Percentiles rank a stretch among this genome's conserved stretches.
phyloP scores from a whole-genome alignment of 2,329 filamentous ascomycete genomes.

The Chalara sp. region DNA sequence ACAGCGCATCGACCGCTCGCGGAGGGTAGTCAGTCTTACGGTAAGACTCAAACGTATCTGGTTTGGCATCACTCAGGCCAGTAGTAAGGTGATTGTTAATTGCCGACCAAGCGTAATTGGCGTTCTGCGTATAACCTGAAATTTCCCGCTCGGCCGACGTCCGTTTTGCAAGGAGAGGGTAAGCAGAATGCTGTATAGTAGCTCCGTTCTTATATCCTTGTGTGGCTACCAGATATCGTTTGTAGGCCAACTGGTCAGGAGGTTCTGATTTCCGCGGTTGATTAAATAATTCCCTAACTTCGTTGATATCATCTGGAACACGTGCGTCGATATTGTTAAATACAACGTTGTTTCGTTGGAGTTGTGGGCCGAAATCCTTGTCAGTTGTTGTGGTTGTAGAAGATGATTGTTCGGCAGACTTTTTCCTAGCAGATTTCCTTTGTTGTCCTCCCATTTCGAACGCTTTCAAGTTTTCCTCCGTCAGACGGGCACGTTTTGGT shows the following conservation, averaged over 20 bases:
- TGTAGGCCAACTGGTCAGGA: constrained; percentile 5
- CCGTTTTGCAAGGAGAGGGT: constrained; percentile 2
- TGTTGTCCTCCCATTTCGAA: constrained; percentile 10
- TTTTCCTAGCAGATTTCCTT: constrained; percentile 1
- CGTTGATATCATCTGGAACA: constrained; percentile 5
- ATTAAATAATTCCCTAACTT: constrained; percentile 6
- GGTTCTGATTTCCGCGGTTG: constrained; percentile 2
- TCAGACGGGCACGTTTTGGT: constrained; percentile 12
- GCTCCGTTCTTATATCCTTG: not conserved
- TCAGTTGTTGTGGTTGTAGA: not conserved
- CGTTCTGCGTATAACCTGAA: constrained; percentile 12
- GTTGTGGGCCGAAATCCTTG: constrained; percentile 8
- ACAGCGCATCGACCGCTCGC: constrained; percentile 3
- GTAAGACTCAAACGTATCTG: constrained; percentile 22
- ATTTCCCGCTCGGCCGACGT: constrained; percentile 3
- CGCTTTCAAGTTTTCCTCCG: constrained; percentile 12
- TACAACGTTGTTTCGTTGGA: constrained; percentile 8
- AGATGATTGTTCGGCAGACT: no score
- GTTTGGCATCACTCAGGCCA: constrained; percentile 19
- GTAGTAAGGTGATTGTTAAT: constrained; percentile 21
- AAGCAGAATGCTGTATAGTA: constrained; percentile 3
- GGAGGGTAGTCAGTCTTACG: constrained; percentile 6
- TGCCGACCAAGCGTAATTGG: constrained; percentile 8
- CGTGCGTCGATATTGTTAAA: constrained; percentile 4
- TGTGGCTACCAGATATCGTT: not conserved